A percentile compares a stretch with the other conserved stretches of the same genome.
Conservation (phyloP, 2,329 filamentous ascomycete genomes). For the Phaeomoniella chlamydospora region DNA sequence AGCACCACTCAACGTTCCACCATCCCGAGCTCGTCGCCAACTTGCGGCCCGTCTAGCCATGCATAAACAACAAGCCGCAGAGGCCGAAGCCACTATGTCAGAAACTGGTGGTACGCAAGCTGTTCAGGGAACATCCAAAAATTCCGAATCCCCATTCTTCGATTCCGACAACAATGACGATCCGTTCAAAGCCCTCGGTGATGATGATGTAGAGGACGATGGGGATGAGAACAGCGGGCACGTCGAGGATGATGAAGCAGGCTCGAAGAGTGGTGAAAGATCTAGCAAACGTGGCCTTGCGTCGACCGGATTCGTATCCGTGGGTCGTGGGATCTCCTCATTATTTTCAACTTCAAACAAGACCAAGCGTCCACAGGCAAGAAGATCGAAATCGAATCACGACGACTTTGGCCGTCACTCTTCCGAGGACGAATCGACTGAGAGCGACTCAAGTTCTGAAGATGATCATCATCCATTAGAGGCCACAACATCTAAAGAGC, state of each 20-base stretch:
- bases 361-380: not conserved
- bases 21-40: conserved; percentile 73
- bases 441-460: conserved; percentile 3
- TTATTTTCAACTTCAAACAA: conserved; percentile 8
- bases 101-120: conserved; percentile 13
- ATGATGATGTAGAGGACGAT: conserved; percentile 19
- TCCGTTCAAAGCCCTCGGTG: conserved; percentile 19
- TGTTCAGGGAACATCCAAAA: conserved; percentile 10
- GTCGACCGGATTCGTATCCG: conserved; percentile 3
- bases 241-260: conserved; percentile 19
- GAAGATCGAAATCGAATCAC: conserved; percentile 2
- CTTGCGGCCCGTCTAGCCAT: conserved; percentile 76
- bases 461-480: conserved; percentile 9
- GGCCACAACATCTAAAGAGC: conserved; percentile 24
- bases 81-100: conserved; percentile 16
- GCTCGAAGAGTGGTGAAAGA: conserved; percentile 1
- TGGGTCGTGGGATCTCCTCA: conserved; percentile 10
- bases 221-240: conserved; percentile 25
- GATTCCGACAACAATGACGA: conserved; percentile 6
- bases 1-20: conserved; percentile 68
- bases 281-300: not conserved
- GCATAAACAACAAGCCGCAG: conserved; percentile 50
- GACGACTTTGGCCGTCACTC: conserved; percentile 9
- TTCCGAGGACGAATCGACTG: conserved; percentile 7
- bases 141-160: not conserved